These are phyloP conservation scores for Penicillium tannophilum DNA, from an alignment of 495 filamentous ascomycete species.

Conservation along the genomic window DNA sequence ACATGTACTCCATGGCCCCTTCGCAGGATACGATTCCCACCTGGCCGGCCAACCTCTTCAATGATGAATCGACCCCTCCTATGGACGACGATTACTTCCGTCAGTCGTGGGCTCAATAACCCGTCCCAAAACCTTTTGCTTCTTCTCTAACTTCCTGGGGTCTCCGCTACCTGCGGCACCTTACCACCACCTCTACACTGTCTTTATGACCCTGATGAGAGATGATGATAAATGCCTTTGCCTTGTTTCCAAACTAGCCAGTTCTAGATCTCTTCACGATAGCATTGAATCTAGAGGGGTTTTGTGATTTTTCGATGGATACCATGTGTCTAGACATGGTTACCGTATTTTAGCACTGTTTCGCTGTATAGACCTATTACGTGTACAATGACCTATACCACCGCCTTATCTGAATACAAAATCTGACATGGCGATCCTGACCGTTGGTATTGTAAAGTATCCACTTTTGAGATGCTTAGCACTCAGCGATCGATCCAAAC, in stretches of 20 bases:
- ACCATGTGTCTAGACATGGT: constrained; percentile 13
- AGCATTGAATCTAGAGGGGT: constrained; percentile 40
- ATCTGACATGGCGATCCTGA: constrained; percentile 10
- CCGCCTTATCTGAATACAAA: constrained; percentile 11
- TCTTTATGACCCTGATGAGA: constrained; percentile 57
- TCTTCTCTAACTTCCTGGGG: constrained; percentile 15
- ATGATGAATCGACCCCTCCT: constrained; percentile 31
- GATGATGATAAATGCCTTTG: constrained; percentile 54
- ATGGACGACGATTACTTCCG: constrained; percentile 40
- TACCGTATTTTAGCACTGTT: constrained; percentile 6
- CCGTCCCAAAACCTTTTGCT: constrained; percentile 8
- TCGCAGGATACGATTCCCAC: constrained; percentile 37
- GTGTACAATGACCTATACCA: constrained; percentile 5
- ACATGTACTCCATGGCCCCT: constrained; percentile 38
- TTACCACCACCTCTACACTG: constrained; percentile 54
- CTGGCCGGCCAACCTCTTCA: constrained; percentile 43
- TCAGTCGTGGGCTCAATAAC: constrained; percentile 43
- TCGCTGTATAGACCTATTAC: constrained; percentile 12
- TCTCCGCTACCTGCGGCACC: constrained; percentile 32
- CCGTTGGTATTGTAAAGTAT: constrained; percentile 2
- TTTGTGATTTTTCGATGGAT: constrained; percentile 24
- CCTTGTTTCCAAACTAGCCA: constrained; percentile 36
- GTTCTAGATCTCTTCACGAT: constrained; percentile 42
- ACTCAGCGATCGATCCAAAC: not conserved
- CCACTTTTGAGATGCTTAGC: not conserved